These are phyloP conservation scores for Rhynchospora pubera DNA, from an alignment of 176 grass and related monocot genomes.

Conservation along the genomic window DNA sequence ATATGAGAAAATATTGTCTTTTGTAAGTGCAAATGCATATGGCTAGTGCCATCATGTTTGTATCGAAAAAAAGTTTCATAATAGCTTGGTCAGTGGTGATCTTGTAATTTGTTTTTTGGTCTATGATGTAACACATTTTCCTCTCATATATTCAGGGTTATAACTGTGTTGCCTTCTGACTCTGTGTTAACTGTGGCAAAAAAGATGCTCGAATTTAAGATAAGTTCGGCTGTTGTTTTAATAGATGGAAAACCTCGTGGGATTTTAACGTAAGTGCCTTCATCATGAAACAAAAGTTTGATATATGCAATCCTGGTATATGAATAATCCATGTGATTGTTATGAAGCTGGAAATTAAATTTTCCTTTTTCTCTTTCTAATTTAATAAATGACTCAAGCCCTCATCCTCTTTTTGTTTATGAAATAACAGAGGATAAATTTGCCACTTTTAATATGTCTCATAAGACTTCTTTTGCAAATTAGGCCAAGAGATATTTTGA, in stretches of 20 bases:
- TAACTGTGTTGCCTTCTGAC: slow-evolving; percentile 68
- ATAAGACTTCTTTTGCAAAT: slow-evolving; percentile 1
- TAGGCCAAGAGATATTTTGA: slow-evolving; percentile 94
- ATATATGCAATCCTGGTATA: background rate
- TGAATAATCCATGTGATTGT: background rate
- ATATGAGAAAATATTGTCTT: background rate
- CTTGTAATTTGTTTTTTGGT: background rate
- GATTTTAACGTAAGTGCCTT: slow-evolving; percentile 71
- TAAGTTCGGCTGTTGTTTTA: slow-evolving; percentile 72
- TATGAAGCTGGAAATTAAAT: slow-evolving; percentile 5
- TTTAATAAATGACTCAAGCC: background rate
- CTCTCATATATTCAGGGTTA: slow-evolving; percentile 47
- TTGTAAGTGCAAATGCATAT: background rate
- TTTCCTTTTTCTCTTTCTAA: slow-evolving; percentile 6
- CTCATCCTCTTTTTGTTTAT: background rate
- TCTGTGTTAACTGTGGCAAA: slow-evolving; percentile 84
- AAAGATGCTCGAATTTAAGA: slow-evolving; percentile 89
- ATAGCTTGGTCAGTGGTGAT: background rate
- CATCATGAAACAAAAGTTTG: slow-evolving; percentile 1
- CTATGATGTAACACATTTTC: background rate
- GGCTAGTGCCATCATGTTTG: background rate
- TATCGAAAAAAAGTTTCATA: background rate
- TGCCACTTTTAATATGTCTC: background rate
- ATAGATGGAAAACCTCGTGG: slow-evolving; percentile 84
- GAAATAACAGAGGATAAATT: background rate